Conservation (phyloP, 2,329 filamentous ascomycete genomes). For the Emergomyces pasteurianus region DNA sequence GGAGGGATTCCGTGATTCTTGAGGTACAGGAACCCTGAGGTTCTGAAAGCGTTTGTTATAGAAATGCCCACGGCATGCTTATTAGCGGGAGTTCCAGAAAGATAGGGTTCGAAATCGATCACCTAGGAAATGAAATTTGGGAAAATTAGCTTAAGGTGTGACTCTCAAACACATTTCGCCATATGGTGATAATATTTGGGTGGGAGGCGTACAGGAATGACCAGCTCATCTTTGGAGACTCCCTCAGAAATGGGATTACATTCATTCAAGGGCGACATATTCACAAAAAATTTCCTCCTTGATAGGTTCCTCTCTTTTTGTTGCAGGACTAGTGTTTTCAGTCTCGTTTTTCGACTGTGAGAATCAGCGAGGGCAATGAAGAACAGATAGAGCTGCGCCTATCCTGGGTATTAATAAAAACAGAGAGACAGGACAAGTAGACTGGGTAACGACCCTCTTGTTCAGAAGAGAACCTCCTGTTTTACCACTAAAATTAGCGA, state of each 20-base stretch:
- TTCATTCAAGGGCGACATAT: slow-evolving; percentile 9
- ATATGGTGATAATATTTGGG: background rate
- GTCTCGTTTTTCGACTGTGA: background rate
- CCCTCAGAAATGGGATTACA: slow-evolving; percentile 19
- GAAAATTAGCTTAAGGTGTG: background rate
- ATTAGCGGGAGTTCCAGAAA: slow-evolving; percentile 47
- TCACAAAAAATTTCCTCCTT: background rate
- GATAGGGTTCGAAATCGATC: slow-evolving; percentile 67
- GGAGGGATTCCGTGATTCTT: slow-evolving; percentile 62
- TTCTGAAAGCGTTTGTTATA: slow-evolving; percentile 70
- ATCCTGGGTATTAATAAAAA: background rate
- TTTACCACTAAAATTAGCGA: background rate
- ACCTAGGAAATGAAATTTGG: slow-evolving; percentile 39
- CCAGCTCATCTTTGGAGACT: slow-evolving; percentile 33
- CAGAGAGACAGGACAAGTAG: too few species aligned
- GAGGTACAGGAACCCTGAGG: slow-evolving; percentile 80
- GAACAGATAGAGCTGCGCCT: background rate
- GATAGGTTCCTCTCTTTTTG: background rate
- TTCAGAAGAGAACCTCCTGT: background rate
- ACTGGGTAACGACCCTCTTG: background rate
- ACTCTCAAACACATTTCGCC: background rate
- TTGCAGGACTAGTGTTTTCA: too few species aligned
- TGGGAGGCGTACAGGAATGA: slow-evolving; percentile 27
- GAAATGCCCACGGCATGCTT: slow-evolving; percentile 55
- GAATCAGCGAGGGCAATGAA: background rate